Conservation (phyloP, 257 asterid genomes). For the Solanum dulcamara region DNA sequence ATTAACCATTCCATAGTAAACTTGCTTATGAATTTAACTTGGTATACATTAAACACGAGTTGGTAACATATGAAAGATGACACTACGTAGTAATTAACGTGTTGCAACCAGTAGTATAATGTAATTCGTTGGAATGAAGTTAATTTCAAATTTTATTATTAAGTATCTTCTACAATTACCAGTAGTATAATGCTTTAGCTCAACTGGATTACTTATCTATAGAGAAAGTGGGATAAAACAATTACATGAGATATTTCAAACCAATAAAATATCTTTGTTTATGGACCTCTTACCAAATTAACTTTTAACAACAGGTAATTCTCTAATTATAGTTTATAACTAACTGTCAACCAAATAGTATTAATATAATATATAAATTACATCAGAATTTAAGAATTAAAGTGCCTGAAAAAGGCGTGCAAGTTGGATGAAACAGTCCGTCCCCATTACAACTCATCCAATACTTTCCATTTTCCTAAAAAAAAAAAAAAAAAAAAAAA, state of each 20-base stretch:
- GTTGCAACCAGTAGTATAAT: neutral
- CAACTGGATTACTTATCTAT: neutral
- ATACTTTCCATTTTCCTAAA: neutral
- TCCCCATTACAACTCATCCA: neutral
- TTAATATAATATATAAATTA: neutral
- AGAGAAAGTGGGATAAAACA: neutral
- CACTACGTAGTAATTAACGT: neutral
- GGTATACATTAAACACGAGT: neutral
- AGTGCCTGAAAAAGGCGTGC: neutral
- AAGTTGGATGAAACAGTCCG: neutral
- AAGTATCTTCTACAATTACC: too few species aligned
- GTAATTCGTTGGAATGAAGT: too few species aligned
- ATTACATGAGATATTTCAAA: neutral
- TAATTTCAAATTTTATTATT: too few species aligned
- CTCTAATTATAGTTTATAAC: neutral
- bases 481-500: neutral
- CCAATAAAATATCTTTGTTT: neutral
- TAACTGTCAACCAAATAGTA: neutral
- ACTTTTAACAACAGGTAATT: neutral
- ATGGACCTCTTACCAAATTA: neutral
- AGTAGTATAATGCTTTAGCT: neutral
- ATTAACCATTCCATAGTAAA: neutral
- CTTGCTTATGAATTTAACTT: neutral
- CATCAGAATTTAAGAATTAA: neutral
- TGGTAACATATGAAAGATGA: neutral